phyloP scores from a whole-genome alignment of 2,329 filamentous ascomycete species.

The Macrophomina phaseolina region DNA sequence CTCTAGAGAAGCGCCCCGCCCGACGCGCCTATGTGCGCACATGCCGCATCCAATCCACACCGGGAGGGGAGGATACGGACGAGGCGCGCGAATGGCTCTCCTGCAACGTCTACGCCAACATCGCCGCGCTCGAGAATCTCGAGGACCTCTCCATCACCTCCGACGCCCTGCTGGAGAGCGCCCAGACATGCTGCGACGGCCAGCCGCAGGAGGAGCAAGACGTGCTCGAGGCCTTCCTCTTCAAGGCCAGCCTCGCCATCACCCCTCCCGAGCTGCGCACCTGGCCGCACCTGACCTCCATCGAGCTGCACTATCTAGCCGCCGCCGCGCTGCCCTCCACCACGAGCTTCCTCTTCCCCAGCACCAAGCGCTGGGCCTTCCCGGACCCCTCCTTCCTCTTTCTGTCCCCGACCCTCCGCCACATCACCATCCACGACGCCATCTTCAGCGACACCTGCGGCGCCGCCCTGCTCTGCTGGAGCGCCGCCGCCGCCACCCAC shows the following conservation, averaged over 20 bases:
- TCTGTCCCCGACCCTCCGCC: not conserved
- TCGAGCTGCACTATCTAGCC: conserved; percentile 1
- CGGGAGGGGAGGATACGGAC: not conserved
- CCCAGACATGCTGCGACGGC: not conserved
- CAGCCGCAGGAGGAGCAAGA: conserved; percentile 1
- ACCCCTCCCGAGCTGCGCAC: not conserved
- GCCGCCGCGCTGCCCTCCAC: not conserved
- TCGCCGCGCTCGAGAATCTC: not conserved
- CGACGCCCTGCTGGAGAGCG: conserved; percentile 1
- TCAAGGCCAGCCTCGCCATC: conserved; percentile 3
- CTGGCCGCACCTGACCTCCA: not conserved
- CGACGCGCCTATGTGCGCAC: not conserved
- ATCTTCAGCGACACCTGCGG: not conserved
- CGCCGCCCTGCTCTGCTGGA: not conserved
- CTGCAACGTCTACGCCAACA: conserved; percentile 3
- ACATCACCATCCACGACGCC: not conserved
- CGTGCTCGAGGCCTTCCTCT: conserved; percentile 5
- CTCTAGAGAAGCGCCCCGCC: not conserved
- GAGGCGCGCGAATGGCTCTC: not conserved
- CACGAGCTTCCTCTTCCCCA: not conserved
- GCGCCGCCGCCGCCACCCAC: not conserved
- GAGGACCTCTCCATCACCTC: not conserved
- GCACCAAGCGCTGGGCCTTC: conserved; percentile 1
- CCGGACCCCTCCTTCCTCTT: not conserved
- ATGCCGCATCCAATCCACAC: not conserved